Base-by-base conservation (phyloP, 352 stramenopile species). In the Phytophthora chlamydospora region DNA sequence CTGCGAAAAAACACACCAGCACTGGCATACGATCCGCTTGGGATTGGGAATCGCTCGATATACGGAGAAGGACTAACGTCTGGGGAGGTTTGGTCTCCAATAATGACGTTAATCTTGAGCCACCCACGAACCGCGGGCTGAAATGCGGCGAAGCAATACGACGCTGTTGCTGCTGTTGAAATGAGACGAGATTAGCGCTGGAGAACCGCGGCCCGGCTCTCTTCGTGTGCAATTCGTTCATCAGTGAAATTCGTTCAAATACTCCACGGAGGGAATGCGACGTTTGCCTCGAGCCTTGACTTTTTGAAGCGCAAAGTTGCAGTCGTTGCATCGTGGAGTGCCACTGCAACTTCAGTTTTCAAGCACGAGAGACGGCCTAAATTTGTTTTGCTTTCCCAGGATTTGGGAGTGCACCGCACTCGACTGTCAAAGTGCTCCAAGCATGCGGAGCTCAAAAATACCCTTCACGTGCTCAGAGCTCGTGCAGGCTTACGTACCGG, bases 281-380 rank as follows among this genome's bases (percentile, higher is more conserved):
- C 41, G 60, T 64, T 63, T 48, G 33, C 6, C 47, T 32, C 27
- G 55, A 41, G 45, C 27, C 21, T 45, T 42, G 39, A 51, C 12
- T 42, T 29, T 36, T 53, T 57, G 50, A 48, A 49, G 45, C 58
- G 43, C 44, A 49, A 62, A 58, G 42, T 54, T 54, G 11, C 44
- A 16, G 40, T 65, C 34, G 61, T 65, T 53, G 14, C 4, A 40
- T 68, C 34, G 60, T 59, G 17, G 6, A 14, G 43, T 45, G 29
- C 14, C 38, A 49, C 44, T 35, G 14, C 39, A 68, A 66, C 62
- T 64, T 69, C 53, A 69, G 61, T 64, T 69, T 69, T 65, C 40
- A 59, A 56, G 43, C 38, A 51, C 12, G 43, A 56, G 55, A 68
- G 46, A 54, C 24, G 50, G 55, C 24, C 41, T 51, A 55, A 64